Evolutionary conservation across 768 basidiomycete species (phyloP), one percentile per base, ranked within the genome.

Genomic region (Lepiota venenata): DNA sequence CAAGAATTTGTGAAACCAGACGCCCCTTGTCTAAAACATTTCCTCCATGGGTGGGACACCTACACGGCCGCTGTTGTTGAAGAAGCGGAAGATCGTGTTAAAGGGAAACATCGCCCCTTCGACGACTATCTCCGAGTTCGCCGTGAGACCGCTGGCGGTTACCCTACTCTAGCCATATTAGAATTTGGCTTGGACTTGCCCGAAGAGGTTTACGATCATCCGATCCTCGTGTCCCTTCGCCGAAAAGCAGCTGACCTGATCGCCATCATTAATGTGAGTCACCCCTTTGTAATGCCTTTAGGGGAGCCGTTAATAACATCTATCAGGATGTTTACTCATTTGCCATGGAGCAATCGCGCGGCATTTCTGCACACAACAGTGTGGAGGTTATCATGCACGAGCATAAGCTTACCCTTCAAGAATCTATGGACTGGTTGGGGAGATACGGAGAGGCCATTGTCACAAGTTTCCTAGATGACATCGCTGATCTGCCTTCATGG

Each of bases 401-500:
- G 37, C 43, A 61, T 2, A 46, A 57, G 5, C 45, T 66, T 15
- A 50, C 60, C 32, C 49, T 72, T 14, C 47, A 67, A 6, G 64
- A 50, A 11, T 70, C 71, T 5, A 62, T 73, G 36, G 50, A 63
- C 15, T 68, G 64, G 63, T 58, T 70, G n/a, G 50, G 43, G n/a
- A 48, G 57, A 16, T 59, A 63, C 40, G 63, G 65, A 40, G 56
- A 59, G 10, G 21, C 37, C 7, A 64, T 74, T 32, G 69, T 64
- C 56, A 61, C 62, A 20, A 56, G 56, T n/a, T 52, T 52, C 29
- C 42, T 43, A 7, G 50, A 25, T 10, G 43, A 79, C 73, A 62
- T 55, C 70, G 55, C 55, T 5, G 58, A 45, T 15, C 52, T 81
- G 12, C 79, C 77, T 3, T 66, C 64, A 11, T 80, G 71, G 66